Percentiles rank a stretch among this genome's conserved stretches.
These are phyloP conservation scores for Epichloe gansuensis DNA, from an alignment of 2,329 filamentous ascomycete species.

Conservation along the genomic window DNA sequence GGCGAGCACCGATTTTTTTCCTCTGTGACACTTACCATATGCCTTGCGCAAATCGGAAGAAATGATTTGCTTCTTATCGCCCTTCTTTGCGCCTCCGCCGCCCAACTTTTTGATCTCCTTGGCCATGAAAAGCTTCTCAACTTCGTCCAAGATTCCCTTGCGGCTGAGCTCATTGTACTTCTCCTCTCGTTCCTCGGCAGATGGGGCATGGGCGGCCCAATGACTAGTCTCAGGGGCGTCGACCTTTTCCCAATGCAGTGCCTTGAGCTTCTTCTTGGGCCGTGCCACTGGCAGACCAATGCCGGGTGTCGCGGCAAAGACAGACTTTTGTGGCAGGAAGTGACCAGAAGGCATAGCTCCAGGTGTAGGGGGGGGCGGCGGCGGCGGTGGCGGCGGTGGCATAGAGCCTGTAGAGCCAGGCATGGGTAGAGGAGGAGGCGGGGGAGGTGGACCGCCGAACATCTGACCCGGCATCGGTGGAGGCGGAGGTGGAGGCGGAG, in stretches of 20 bases:
- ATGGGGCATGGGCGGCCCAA: slow-evolving; percentile 78
- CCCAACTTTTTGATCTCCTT: slow-evolving; percentile 90
- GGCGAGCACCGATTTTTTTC: background rate
- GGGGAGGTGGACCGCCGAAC: background rate
- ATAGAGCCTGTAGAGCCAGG: slow-evolving; percentile 29
- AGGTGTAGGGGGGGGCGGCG: slow-evolving; percentile 52
- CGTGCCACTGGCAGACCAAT: slow-evolving; percentile 67
- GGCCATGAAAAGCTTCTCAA: slow-evolving; percentile 93
- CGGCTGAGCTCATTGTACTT: slow-evolving; percentile 88
- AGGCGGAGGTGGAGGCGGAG: slow-evolving; percentile 31
- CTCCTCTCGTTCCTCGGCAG: slow-evolving; percentile 81
- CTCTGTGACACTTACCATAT: slow-evolving; percentile 45
- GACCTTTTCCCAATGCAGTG: slow-evolving; percentile 97
- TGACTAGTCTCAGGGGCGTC: slow-evolving; percentile 84
- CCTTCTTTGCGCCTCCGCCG: slow-evolving; percentile 57
- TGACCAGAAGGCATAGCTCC: slow-evolving; percentile 56
- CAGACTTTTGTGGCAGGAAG: slow-evolving; percentile 55
- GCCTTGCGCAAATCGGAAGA: slow-evolving; percentile 78
- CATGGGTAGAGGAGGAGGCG: slow-evolving; percentile 23
- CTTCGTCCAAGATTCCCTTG: slow-evolving; percentile 92
- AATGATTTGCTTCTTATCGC: slow-evolving; percentile 96
- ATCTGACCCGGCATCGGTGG: slow-evolving; percentile 33
- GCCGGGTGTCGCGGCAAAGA: slow-evolving; percentile 38
- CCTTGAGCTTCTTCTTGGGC: slow-evolving; percentile 99
- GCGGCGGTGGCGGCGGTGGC: slow-evolving; percentile 31